These are phyloP conservation scores for Pichia norvegensis DNA, from an alignment of 1,139 yeast genomes.

Conservation along the genomic window DNA sequence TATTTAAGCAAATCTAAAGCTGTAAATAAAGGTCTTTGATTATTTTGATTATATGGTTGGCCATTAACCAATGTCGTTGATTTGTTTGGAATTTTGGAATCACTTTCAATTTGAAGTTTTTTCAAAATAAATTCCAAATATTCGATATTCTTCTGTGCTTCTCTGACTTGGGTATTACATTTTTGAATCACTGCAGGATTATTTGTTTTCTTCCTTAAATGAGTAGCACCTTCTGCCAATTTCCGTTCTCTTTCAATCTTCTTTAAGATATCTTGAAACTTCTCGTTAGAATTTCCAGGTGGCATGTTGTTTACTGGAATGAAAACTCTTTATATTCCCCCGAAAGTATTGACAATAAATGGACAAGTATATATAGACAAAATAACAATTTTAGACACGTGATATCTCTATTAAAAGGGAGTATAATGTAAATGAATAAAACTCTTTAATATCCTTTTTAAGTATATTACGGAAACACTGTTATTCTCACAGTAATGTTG, in stretches of 20 bases:
- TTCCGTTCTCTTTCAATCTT: slow-evolving; percentile 85
- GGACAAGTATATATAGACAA: background rate
- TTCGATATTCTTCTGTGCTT: slow-evolving; percentile 84
- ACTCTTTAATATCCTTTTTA: no score
- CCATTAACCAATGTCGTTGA: background rate
- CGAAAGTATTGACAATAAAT: background rate
- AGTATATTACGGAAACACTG: no score
- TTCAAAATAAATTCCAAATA: slow-evolving; percentile 73
- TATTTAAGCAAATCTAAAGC: slow-evolving; percentile 78
- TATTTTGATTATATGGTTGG: slow-evolving; percentile 16
- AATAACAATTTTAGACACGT: no score
- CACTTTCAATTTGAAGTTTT: slow-evolving; percentile 38
- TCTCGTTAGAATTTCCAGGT: slow-evolving; percentile 16
- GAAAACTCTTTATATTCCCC: background rate
- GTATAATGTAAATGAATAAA: no score
- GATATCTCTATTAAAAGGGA: no score
- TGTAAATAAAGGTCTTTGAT: slow-evolving; percentile 40
- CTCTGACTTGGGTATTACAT: slow-evolving; percentile 85
- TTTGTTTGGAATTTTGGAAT: background rate
- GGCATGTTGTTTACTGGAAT: slow-evolving; percentile 4
- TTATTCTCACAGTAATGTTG: no score
- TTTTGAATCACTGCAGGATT: slow-evolving; percentile 81
- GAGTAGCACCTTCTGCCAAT: slow-evolving; percentile 80
- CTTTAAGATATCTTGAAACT: slow-evolving; percentile 55
- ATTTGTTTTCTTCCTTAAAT: slow-evolving; percentile 66